Evolutionary conservation across 441 rosid genomes (phyloP).

Genomic region (Croton setiger): DNA sequence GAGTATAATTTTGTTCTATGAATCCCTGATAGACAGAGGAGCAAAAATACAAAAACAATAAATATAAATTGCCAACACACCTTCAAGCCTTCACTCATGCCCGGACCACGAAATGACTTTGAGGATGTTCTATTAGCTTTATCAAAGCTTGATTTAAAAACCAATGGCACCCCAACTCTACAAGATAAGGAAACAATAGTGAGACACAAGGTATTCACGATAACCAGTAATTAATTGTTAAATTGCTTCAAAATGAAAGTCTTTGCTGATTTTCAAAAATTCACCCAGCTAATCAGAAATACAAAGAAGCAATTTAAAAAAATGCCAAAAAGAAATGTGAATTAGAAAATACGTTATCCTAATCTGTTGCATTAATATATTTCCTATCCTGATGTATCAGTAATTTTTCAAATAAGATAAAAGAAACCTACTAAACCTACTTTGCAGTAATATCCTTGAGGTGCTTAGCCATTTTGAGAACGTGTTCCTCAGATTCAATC

Average conservation of each 20-base stretch:
- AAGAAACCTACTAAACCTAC: conserved; percentile 30
- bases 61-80: conserved; percentile 24
- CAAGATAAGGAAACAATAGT: conserved; percentile 11
- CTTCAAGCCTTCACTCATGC: conserved; percentile 83
- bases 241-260: no score
- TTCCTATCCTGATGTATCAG: no score
- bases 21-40: no score
- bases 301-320: no score
- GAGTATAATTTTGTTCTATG: no score
- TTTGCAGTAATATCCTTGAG: conserved; percentile 59
- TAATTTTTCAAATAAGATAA: not conserved
- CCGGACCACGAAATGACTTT: conserved; percentile 88
- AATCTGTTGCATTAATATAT: no score
- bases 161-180: conserved; percentile 76
- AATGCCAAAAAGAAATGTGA: no score
- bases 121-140: conserved; percentile 91
- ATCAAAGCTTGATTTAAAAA: conserved; percentile 93
- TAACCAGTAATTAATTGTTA: not conserved
- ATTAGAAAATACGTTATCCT: no score
- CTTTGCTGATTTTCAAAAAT: no score
- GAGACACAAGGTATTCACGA: not conserved
- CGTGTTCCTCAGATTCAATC: conserved; percentile 88
- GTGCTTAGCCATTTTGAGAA: conserved; percentile 65
- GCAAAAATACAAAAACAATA: no score
- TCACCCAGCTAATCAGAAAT: no score